These are phyloP conservation scores for Blumeriella jaapii DNA, from an alignment of 2,329 filamentous ascomycete species.

Conservation along the genomic window DNA sequence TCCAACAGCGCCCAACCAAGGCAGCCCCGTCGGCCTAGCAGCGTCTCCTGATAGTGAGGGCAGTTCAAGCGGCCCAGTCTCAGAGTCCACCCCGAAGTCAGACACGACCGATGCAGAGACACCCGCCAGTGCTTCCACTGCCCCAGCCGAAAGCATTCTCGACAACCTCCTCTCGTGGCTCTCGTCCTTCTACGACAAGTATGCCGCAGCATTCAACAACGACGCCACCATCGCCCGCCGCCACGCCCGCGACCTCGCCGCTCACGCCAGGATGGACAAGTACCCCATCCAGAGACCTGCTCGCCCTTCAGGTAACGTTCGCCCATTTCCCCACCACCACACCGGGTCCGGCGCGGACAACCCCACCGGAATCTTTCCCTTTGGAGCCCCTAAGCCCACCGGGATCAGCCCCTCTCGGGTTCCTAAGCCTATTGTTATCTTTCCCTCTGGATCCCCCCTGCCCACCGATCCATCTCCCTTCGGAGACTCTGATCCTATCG, in stretches of 20 bases:
- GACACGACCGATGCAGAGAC: not conserved
- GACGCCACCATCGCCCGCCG: slow-evolving; percentile 11
- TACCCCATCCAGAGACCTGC: not conserved
- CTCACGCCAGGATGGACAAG: slow-evolving; percentile 1
- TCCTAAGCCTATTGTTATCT: too few species aligned
- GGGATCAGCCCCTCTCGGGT: too few species aligned
- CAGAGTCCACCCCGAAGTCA: not conserved
- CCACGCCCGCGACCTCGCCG: slow-evolving; percentile 14
- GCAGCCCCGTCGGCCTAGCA: too few species aligned
- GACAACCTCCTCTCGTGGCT: slow-evolving; percentile 15
- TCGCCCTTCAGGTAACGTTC: not conserved
- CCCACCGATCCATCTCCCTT: not conserved
- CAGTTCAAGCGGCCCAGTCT: too few species aligned
- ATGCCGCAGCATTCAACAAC: slow-evolving; percentile 9
- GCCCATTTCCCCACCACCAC: not conserved
- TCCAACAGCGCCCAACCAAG: too few species aligned
- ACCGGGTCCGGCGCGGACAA: not conserved
- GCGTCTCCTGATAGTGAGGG: too few species aligned
- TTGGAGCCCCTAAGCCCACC: too few species aligned
- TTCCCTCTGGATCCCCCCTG: not conserved
- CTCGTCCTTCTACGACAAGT: slow-evolving; percentile 14
- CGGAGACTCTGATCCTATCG: not conserved
- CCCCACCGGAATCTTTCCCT: not conserved
- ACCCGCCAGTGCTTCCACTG: slow-evolving; percentile 1
- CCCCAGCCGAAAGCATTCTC: slow-evolving; percentile 15